phyloP scores from a whole-genome alignment of 2,329 filamentous ascomycete species.

The Aureobasidium sp. region DNA sequence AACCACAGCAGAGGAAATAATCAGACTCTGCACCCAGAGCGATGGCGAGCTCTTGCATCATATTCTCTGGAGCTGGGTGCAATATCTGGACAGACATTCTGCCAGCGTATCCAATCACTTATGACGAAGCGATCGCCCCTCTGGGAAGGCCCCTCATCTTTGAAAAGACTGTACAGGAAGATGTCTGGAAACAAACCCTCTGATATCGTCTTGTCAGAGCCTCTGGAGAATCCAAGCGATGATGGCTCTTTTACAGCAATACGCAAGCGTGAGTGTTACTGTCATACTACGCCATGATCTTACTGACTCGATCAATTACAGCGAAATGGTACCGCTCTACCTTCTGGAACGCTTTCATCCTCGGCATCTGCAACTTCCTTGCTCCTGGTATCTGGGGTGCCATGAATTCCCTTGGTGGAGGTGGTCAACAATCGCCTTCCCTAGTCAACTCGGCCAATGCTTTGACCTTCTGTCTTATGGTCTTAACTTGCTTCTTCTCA shows the following conservation, averaged over 20 bases:
- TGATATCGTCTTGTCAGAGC: neutral
- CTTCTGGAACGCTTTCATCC: conserved; percentile 76
- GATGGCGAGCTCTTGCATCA: conserved; percentile 16
- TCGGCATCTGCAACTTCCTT: conserved; percentile 75
- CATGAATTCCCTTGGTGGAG: conserved; percentile 60
- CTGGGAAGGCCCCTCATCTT: no score
- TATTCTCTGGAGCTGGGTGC: no score
- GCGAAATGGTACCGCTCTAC: conserved; percentile 70
- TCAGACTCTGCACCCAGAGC: neutral
- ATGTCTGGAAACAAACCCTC: neutral
- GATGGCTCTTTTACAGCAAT: neutral
- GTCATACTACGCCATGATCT: neutral
- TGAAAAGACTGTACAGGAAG: no score
- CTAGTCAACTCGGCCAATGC: conserved; percentile 61
- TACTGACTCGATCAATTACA: neutral
- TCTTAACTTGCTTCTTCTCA: conserved; percentile 53
- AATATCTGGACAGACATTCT: no score
- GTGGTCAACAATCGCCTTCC: conserved; percentile 56
- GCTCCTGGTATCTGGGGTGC: conserved; percentile 62
- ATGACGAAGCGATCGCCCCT: no score
- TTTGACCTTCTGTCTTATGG: conserved; percentile 54
- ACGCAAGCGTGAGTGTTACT: neutral
- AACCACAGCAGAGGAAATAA: neutral
- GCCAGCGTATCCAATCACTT: no score
- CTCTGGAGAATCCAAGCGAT: neutral